A percentile compares a stretch with the other conserved stretches of the same genome.
Evolutionary conservation across 352 stramenopile species (phyloP).

Genomic region (Phytophthora pinifolia): DNA sequence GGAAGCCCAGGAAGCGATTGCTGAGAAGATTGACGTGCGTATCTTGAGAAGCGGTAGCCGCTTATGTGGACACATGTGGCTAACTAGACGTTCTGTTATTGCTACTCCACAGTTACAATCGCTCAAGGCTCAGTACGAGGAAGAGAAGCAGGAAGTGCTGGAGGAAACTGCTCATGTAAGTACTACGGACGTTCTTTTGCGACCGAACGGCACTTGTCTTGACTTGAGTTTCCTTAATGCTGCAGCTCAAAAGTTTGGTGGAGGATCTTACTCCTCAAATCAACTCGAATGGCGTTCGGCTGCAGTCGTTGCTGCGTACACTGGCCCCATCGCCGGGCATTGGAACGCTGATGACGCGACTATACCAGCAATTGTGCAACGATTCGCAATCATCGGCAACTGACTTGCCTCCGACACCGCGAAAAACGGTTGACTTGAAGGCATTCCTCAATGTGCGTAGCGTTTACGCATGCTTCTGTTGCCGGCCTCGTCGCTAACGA

Average conservation of each 20-base stretch:
- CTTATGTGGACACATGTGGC: too few species aligned
- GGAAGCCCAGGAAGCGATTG: constrained; percentile 48
- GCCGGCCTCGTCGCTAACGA: constrained; percentile 5
- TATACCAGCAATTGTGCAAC: constrained; percentile 68
- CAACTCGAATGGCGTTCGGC: constrained; percentile 46
- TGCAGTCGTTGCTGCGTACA: constrained; percentile 68
- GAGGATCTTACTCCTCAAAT: constrained; percentile 61
- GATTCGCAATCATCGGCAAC: constrained; percentile 21
- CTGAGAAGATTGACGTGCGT: constrained; percentile 48
- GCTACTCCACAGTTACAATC: constrained; percentile 42
- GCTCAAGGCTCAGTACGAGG: constrained; percentile 66
- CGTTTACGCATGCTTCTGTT: constrained; percentile 1
- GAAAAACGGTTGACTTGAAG: constrained; percentile 68
- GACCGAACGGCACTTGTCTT: constrained; percentile 2
- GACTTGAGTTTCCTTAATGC: constrained; percentile 4
- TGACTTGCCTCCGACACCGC: constrained; percentile 20
- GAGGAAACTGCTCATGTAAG: constrained; percentile 63
- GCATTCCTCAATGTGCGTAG: constrained; percentile 60
- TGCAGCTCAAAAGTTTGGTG: constrained; percentile 49
- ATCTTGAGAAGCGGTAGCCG: neutral
- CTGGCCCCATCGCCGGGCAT: constrained; percentile 58
- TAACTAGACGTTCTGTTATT: neutral
- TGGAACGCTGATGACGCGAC: constrained; percentile 71
- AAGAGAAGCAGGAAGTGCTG: constrained; percentile 57
- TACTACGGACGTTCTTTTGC: neutral